Evolutionary conservation across 495 filamentous ascomycete genomes (phyloP).

Genomic region (Friedmanniomyces simplex): DNA sequence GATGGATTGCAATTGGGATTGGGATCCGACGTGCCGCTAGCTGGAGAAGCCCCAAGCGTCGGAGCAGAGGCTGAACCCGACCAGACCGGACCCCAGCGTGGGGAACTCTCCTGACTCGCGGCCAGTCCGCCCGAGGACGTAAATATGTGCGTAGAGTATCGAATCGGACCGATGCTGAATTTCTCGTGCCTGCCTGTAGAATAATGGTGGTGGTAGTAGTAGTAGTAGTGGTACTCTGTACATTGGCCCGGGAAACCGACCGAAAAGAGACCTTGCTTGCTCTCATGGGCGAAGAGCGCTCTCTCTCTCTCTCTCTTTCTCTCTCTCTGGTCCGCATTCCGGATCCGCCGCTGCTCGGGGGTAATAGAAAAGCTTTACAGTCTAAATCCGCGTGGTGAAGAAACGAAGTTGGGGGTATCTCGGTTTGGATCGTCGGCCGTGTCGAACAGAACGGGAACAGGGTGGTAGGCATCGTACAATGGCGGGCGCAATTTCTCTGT

Average conservation of each 20-base stretch:
- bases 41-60: no score
- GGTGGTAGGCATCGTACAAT: no score
- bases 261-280: neutral
- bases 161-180: neutral
- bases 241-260: neutral
- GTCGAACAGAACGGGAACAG: neutral
- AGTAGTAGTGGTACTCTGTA: neutral
- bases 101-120: no score
- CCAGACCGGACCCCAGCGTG: no score
- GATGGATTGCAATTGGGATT: no score
- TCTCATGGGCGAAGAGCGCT: neutral
- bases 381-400: constrained; percentile 2
- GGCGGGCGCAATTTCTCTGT: no score
- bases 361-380: constrained; percentile 8
- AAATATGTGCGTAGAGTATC: neutral
- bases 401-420: constrained; percentile 15
- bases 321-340: neutral
- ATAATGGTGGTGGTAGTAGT: no score
- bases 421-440: neutral
- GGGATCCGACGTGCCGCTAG: no score
- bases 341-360: neutral
- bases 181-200: neutral
- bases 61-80: no score
- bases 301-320: neutral
- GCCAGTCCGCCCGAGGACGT: neutral